Evolutionary conservation across 2,329 filamentous ascomycete species (phyloP).

Genomic region (Colletotrichum sublineola): DNA sequence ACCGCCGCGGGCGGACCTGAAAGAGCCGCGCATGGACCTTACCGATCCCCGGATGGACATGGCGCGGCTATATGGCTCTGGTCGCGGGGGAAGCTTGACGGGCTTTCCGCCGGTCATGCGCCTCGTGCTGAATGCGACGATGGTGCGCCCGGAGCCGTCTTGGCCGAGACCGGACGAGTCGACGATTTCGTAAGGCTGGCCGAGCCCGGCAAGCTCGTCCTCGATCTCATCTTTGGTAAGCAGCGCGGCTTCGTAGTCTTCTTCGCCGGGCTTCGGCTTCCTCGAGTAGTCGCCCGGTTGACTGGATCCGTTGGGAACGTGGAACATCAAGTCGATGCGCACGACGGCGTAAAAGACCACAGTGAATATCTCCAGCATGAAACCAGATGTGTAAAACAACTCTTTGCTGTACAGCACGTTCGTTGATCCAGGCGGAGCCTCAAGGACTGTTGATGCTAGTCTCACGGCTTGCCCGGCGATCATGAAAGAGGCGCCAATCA

Average conservation of each 20-base stretch:
- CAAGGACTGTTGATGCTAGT: conserved; percentile 46
- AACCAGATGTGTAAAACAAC: conserved; percentile 53
- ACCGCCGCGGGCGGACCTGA: conserved; percentile 23
- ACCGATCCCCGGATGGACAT: conserved; percentile 32
- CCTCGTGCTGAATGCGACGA: conserved; percentile 34
- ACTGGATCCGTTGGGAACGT: conserved; percentile 49
- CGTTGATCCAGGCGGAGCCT: conserved; percentile 43
- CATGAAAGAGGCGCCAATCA: conserved; percentile 43
- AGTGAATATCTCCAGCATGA: conserved; percentile 50
- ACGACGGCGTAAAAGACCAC: conserved; percentile 47
- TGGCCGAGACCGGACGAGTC: conserved; percentile 34
- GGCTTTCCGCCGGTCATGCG: conserved; percentile 29
- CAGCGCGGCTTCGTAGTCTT: conserved; percentile 34
- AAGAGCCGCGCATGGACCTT: conserved; percentile 29
- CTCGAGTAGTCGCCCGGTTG: conserved; percentile 50
- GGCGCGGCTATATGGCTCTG: conserved; percentile 30
- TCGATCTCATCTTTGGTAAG: conserved; percentile 37
- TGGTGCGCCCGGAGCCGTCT: conserved; percentile 35
- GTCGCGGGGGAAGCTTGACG: conserved; percentile 19
- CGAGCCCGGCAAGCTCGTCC: conserved; percentile 25
- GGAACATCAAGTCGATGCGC: conserved; percentile 49
- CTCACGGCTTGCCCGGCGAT: conserved; percentile 44
- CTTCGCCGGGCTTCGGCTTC: conserved; percentile 61
- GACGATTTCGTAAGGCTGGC: conserved; percentile 36
- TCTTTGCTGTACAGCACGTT: conserved; percentile 50